These are phyloP conservation scores for Bromus sterilis DNA, from an alignment of 176 grass and related monocot genomes.

Conservation along the genomic window DNA sequence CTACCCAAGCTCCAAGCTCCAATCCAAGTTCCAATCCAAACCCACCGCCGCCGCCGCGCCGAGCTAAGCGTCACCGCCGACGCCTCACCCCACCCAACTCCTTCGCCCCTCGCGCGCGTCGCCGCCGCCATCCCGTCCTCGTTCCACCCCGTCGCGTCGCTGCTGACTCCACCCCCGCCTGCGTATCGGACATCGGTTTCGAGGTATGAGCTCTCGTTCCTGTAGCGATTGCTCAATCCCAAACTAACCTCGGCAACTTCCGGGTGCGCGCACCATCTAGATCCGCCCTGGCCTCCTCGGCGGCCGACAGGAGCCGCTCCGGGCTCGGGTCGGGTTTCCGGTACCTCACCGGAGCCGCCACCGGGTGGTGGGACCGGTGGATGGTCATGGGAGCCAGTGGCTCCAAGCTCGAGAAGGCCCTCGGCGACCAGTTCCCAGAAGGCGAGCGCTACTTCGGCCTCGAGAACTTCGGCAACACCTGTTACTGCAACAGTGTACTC, in stretches of 20 bases:
- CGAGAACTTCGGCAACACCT: constrained; percentile 98
- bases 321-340: constrained; percentile 74
- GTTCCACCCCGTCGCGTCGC: neutral
- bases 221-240: neutral
- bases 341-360: constrained; percentile 65
- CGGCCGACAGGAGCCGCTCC: constrained; percentile 56
- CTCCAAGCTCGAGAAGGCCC: constrained; percentile 98
- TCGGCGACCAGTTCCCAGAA: constrained; percentile 93
- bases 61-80: neutral
- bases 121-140: neutral
- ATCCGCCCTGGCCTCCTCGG: constrained; percentile 45
- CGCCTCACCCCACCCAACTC: neutral
- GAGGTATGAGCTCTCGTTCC: neutral
- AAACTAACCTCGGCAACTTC: neutral
- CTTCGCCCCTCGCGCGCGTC: neutral
- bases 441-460: constrained; percentile 97
- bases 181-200: neutral
- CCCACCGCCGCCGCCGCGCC: neutral
- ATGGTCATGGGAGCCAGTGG: constrained; percentile 91
- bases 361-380: constrained; percentile 95
- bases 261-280: neutral
- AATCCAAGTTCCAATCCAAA: neutral
- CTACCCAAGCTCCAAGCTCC: constrained; percentile 6
- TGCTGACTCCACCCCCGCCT: neutral
- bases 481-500: constrained; percentile 98